Evolutionary conservation across 2,329 filamentous ascomycete species (phyloP), one percentile per base, ranked within the genome.

Genomic region (Cytospora schulzeri): DNA sequence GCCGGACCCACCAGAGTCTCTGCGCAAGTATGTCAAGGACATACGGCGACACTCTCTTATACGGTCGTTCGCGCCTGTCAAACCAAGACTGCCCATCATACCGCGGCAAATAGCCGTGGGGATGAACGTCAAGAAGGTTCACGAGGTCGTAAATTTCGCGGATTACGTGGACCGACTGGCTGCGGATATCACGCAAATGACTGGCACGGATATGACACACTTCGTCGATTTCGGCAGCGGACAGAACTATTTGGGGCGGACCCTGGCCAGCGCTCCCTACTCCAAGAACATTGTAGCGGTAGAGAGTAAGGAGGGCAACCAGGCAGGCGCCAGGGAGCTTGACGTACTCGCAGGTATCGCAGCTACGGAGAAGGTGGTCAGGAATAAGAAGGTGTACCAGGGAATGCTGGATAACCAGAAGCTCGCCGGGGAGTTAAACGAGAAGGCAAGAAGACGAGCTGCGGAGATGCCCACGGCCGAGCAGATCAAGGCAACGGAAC

Each of bases 151-250:
- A 66, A 88, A 95, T 73, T 97, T 98, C 73, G 91, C 94, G n/a
- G 85, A 85, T 68, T 98, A 94, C 71, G 86, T 98, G 60, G 85
- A 92, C 57, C 72, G 78, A 3, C 78, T 89, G 12, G 81, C 85
- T 0, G 76, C 78, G 61, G 82, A 85, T 31, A 83, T 97, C 28
- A 82, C 85, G 3, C 73, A 79, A 2, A 78, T 85, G 1, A 83
- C 89, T 51, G 79, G 81, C 0, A 77, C 81, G 56, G 77, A 82
- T 17, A 88, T 97, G 66, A 91, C 92, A 0, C 93, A 98, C 78
- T 88, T 97, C 65, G 89, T 98, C 57, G 95, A 99, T 77, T 97
- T 98, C 76, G 95, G 95, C 31, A 97, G 93, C 60, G 95, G 95
- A 0, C 94, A 98, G 75, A 98, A 97, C 73, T 99, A 99, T 73